Evolutionary conservation across 192 early-diverging fungal species (phyloP), one percentile per base, ranked within the genome.

Genomic region (Geranomyces variabilis): DNA sequence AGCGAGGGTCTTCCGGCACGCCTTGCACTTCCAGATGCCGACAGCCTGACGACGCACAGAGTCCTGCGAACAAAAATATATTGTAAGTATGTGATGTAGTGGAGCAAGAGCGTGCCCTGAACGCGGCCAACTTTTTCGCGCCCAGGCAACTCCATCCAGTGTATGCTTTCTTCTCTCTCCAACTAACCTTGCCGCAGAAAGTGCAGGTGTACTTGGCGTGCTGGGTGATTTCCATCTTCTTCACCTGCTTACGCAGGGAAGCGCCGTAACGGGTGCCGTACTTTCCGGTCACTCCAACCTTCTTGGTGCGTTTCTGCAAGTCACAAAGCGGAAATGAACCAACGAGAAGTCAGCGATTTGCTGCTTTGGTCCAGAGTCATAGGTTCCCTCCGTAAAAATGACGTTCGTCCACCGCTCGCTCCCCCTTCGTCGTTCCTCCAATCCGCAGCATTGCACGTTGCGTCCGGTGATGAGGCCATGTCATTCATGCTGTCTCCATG

Each of bases 251-350:
- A 88, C 97, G 90, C 77, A 99, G 90, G 66, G 97, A 98, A 75
- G 97, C 94, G 94, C 97, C 97, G 89, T 99, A 99, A 87, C 97
- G 95, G 80, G 93, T 93, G 89, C 97, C 97, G 92, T 99, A 99
- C 86, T 99, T 99, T 81, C 97, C 97, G 88, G 90, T 92, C 85
- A 99, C 93, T 87, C 97, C 97, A 83, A 96, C 94, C 90, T 99
- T 98, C 87, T 91, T 94, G 70, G 96, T 98, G 86, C 96, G 90
- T 86, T 96, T 97, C 73, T 75, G 66, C 26, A 62, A 51, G 9
- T 41, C 36, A 41, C 5, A 41, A 41, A 41, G 36, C 36, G 36
- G 36, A 41, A 41, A 41, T 41, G 36, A 10, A 41, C 36, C 36
- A 64, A 64, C 3, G 21, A 45, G 10, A 63, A 63, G 36, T 41